Evolutionary conservation across 768 basidiomycete species (phyloP), one percentile per base, ranked within the genome.

Genomic region (Psilocybe subaeruginosa): DNA sequence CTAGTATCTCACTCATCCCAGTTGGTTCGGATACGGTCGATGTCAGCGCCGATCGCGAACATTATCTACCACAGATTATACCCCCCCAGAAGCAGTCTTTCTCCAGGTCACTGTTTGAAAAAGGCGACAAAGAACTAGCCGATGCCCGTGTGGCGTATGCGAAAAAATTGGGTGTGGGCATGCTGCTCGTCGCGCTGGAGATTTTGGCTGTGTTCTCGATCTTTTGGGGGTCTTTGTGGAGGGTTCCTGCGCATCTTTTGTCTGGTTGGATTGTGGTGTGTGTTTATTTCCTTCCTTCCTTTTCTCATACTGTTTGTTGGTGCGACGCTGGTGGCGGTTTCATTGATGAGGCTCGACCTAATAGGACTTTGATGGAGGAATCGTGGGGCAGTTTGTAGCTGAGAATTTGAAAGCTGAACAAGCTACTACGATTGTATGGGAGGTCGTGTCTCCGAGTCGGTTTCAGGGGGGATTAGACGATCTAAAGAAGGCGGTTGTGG

Each of bases 291-390:
- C 0, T 33, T 12, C 29, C 68, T 74, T 41, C 7, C 11, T 3
- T 3, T 9, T n/a, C 4, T 9, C 16, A 23, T 23, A 27, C 19
- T 14, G 33, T 16, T 29, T 0, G 23, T 8, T 43, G 9, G 33
- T 1, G 7, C 33, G 4, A 7, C 6, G 33, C 3, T 35, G 33
- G 33, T 23, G 0, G 23, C 2, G 33, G 0, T 35, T 35, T 35
- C 0, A 11, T 7, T 11, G 33, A 35, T 7, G 33, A 35, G 23
- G 23, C 23, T 23, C 0, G 23, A 23, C 23, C 33, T 35, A 0
- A 0, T 19, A 88, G 86, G 86, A 89, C 65, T 88, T 88, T 61
- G 88, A 89, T 52, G 86, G 84, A 8, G 80, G 76, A 3, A 60
- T 75, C 12, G 73, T 89, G 7, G 87, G 88, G 8, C 75, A 78